Base-by-base conservation (phyloP, 192 early-diverging fungal species). In the Cladochytrium replicatum region DNA sequence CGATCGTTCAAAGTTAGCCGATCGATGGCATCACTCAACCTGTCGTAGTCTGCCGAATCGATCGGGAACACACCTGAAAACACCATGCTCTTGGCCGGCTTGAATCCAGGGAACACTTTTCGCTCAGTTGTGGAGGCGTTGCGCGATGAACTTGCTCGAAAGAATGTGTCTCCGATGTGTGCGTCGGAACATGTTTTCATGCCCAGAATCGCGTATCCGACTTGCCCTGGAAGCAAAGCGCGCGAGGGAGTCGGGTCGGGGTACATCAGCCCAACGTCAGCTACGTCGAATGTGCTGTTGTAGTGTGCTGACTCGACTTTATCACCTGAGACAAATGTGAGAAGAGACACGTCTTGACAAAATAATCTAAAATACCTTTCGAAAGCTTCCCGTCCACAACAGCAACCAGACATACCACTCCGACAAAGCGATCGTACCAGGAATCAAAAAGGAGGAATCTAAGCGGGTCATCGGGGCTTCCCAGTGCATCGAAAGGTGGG, bases 371-470 rank as follows among this genome's bases (percentile, higher is more conserved):
- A 2, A 2, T 49, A 80, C 77, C 84, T 58, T 87, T 85, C 41
- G 71, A 63, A 4, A 98, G 57, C 1, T 55, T 67, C 8, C 94
- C 94, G 67, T 94, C 88, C 22, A 82, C 72, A 3, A 98, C 74
- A 3, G 89, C 87, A 61, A 98, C 64, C 58, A 98, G 66, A 60
- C 89, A 94, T 21, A 98, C 81, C n/a, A 96, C 94, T 26, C 94
- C 94, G 0, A 91, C 82, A 64, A 93, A 98, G n/a, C 80, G 80
- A 61, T 98, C 92, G 62, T 94, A 91, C 92, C 92, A 98, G 22
- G 86, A 88, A 58, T 98, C 94, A 57, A 98, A 98, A 27, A 98
- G 61, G n/a, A 98, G 72, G 1, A 83, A 83, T 50, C 83, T 81
- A 54, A 98, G 82, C 11, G 89, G 83, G 45, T 64, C 74, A 1